A percentile compares a stretch with the other conserved stretches of the same genome.
Evolutionary conservation across 1,284 basidiomycete species (phyloP).

Genomic region (Malassezia slooffiae): DNA sequence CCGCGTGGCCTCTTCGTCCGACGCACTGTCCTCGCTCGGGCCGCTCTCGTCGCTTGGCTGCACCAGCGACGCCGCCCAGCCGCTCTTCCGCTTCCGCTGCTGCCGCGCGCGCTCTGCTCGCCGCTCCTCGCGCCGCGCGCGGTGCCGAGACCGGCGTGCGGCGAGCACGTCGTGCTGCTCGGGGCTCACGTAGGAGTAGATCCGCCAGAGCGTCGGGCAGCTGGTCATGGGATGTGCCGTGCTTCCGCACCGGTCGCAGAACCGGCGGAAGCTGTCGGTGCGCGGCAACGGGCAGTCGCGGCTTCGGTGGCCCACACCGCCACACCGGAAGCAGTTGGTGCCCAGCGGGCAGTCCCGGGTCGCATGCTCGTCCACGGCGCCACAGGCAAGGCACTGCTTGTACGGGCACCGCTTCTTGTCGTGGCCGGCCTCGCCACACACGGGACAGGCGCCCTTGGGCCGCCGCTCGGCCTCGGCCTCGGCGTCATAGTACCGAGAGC

Average conservation of each 20-base stretch:
- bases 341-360: slow-evolving; percentile 72
- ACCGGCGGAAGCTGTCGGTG: slow-evolving; percentile 21
- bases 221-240: slow-evolving; percentile 60
- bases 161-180: slow-evolving; percentile 50
- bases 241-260: slow-evolving; percentile 68
- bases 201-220: slow-evolving; percentile 75
- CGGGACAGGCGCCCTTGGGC: slow-evolving; percentile 9
- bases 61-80: slow-evolving; percentile 9
- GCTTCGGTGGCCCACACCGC: slow-evolving; percentile 72
- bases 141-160: slow-evolving; percentile 15
- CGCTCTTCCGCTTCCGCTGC: slow-evolving; percentile 2
- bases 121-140: slow-evolving; percentile 1
- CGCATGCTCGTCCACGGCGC: slow-evolving; percentile 69
- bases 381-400: slow-evolving; percentile 70
- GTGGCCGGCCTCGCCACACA: slow-evolving; percentile 15
- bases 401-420: slow-evolving; percentile 16
- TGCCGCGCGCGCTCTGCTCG: slow-evolving; percentile 1
- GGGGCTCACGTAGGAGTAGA: slow-evolving; percentile 65
- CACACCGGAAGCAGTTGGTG: slow-evolving; percentile 70
- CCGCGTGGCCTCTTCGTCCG: slow-evolving; percentile 9
- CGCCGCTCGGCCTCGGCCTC: slow-evolving; percentile 9
- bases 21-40: slow-evolving; percentile 11
- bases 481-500: slow-evolving; percentile 12
- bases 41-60: slow-evolving; percentile 8
- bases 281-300: slow-evolving; percentile 58